Evolutionary conservation across 257 asterid species (phyloP), one percentile per base, ranked within the genome.

Genomic region (Henckelia pumila): DNA sequence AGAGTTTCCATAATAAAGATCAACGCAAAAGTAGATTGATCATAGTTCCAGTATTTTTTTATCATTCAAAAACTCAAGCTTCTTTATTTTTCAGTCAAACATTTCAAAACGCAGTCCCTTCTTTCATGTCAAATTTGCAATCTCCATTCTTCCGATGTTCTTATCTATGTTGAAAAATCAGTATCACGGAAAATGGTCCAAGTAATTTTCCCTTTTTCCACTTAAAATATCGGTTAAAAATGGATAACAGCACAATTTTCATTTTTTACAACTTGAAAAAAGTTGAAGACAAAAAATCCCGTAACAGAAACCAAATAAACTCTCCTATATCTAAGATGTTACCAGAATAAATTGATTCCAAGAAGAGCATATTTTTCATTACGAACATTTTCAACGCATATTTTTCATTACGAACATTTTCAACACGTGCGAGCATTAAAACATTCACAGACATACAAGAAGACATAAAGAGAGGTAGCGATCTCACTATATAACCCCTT

Each of bases 401-500:
- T 8, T 4, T 17, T 25, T 28, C 9, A 13, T 2, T 6, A 26
- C 2, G 64, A 17, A 29, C 47, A 59, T 28, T 17, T 59, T 47
- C 23, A 59, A 59, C 64, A 59, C 20, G 32, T 3, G 7, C 55
- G 2, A 5, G 55, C 55, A 35, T 52, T 13, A 2, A 32, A 65
- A 16, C 9, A 49, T 23, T 16, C 58, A 8, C 14, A 33, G 22
- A 29, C 33, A 17, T 7, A 63, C 37, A 32, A 21, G 28, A 47
- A 28, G 61, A 28, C 29, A 26, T 66, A 59, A 71, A 56, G 58
- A 24, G 56, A 71, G 69, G 67, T 56, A 66, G 69, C 61, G 56
- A 35, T 53, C 89, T 81, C 72, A 88, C 90, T 71, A 74, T 89
- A 92, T 59, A 89, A 73, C 68, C 98, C 98, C 83, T 89, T 88